Base-by-base conservation (phyloP, 2,329 filamentous ascomycete species). In the Emmonsiellopsis sp. region DNA sequence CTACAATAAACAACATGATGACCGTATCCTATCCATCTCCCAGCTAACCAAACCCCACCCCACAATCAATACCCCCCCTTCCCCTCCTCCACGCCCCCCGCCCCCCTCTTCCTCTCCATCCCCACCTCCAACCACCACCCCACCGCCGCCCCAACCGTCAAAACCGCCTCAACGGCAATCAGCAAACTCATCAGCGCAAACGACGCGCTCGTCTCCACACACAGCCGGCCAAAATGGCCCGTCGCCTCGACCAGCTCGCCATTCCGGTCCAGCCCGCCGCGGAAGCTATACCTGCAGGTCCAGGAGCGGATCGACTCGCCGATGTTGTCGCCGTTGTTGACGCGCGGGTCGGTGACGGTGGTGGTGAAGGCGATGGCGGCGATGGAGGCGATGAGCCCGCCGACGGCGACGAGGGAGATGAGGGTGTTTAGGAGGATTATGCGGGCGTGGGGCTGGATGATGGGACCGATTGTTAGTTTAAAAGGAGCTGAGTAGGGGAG, bases 221-320 rank as follows among this genome's bases (percentile, higher is more conserved):
- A 75, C 45, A 74, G 61, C 2, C 69, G 61, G 3, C 61, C 57
- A 53, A 75, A 75, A 32, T 67, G 59, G 4, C 57, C 55, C 0
- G 72, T 71, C 0, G 65, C 59, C 3, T 59, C 53, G 3, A 65
- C 52, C 1, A 48, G 36, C 0, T 56, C 53, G 8, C 58, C 60
- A 34, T 58, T 40, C 17, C 47, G 53, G 4, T 54, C 54, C 7
- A 55, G 51, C 10, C 57, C 56, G 3, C 51, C 52, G 9, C 58
- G 52, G 17, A 61, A 58, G 3, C 64, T 62, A 69, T 69, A 72
- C 53, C 69, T 72, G 57, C 70, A 72, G 6, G 70, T 70, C 70
- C 70, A 72, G 40, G 65, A 68, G 14, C 67, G 62, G n/a, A 72
- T 61, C 6, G 70, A 71, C 55, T 72, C 68, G 36, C 64, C 64